Base-by-base conservation (phyloP, 2,329 filamentous ascomycete genomes). In the Aureobasidium melanogenum region DNA sequence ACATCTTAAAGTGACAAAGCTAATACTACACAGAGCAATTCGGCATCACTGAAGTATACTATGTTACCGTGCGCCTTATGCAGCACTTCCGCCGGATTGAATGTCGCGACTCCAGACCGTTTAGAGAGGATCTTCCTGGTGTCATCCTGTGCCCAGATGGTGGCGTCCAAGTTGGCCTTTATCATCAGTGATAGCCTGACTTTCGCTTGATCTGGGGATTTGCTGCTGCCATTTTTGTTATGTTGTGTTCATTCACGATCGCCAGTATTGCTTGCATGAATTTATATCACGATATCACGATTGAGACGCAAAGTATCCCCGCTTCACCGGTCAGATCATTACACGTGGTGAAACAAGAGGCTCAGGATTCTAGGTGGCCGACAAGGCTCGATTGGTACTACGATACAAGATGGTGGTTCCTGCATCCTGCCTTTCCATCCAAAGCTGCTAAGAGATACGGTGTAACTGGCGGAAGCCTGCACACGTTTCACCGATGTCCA, bases 81-180 rank as follows among this genome's bases (percentile, higher is more conserved):
- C 58, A 60, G 26, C 58, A 60, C n/a, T 60, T 60, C 39, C 59
- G 51, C 3, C 39, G 59, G 17, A 61, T 61, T 6, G 59, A 61
- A 24, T 39, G 48, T 32, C 59, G 59, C 28, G 59, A 61, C 15
- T 19, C 24, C 15, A 41, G 15, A 10, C 39, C 48, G 5, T 61
- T 52, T 17, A 12, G 3, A 3, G 59, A 61, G 43, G 55, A 61
- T 14, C 19, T 61, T 10, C 28, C 59, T 24, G 48, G 54, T 28
- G 54, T 52, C 15, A 61, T 26, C 8, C 17, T 61, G 28, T 46
- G 32, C n/a, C 43, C 48, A 10, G 39, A 55, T 28, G 52, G 52
- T 17, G 50, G 59, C 6, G 46, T 60, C n/a, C 22, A 52, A 15
- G 38, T 60, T 28, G 47, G 58, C 5, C 28, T 60, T 24, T 51